phyloP scores from a whole-genome alignment of 345 rosid genomes.

The Eucalyptus regnans region DNA sequence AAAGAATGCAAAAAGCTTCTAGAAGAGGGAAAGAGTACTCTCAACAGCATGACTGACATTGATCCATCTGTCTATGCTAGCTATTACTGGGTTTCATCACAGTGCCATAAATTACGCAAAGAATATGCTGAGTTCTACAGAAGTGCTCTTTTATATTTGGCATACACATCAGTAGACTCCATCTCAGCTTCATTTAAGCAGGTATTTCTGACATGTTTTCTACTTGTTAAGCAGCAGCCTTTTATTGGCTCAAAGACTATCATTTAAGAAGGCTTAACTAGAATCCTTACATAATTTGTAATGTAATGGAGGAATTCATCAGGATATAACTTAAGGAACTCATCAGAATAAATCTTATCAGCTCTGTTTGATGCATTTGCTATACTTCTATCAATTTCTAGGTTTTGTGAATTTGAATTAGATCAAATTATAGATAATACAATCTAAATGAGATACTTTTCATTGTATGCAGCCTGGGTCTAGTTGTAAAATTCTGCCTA shows the following conservation, averaged over 20 bases:
- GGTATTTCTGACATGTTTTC: constrained; percentile 20
- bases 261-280: neutral
- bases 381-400: neutral
- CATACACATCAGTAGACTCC: constrained; percentile 87
- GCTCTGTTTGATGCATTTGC: neutral
- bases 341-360: neutral
- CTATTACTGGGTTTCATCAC: constrained; percentile 92
- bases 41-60: constrained; percentile 94
- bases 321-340: neutral
- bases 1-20: constrained; percentile 86
- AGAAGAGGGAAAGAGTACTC: constrained; percentile 79
- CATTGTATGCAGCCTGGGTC: neutral
- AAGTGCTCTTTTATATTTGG: constrained; percentile 90
- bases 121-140: constrained; percentile 93
- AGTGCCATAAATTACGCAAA: constrained; percentile 66
- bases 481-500: neutral
- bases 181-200: constrained; percentile 93
- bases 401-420: neutral
- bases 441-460: neutral
- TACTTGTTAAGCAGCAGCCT: neutral
- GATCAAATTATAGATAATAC: neutral
- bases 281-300: neutral
- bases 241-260: neutral
- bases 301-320: neutral
- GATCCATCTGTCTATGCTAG: constrained; percentile 93